Base-by-base conservation (phyloP, 441 rosid genomes). In the Euphorbia schlechtendalii region DNA sequence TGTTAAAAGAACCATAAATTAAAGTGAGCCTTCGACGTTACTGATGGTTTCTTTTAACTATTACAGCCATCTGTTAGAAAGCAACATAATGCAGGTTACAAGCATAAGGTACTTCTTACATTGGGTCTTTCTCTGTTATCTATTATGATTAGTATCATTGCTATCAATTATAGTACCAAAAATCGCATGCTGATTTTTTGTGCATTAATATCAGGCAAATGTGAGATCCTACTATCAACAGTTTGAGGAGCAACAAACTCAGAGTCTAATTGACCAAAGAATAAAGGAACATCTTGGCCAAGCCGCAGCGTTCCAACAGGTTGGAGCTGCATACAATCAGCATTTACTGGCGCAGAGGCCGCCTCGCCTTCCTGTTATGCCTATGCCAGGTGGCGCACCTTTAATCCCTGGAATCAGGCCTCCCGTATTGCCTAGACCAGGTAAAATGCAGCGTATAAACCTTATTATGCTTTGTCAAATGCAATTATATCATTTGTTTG, bases 81-180 rank as follows among this genome's bases (percentile, higher is more conserved):
- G 82, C 99, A 90, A 76, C 97, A 94, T 77, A 94, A 94, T 73
- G 99, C 99, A 0, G 97, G 99, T 49, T 90, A 90, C 82, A 93
- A 93, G 72, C 99, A 89, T 78, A 94, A 93, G 97, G 97, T 87
- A 78, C 25, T 49, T 52, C 60, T 56, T 5, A 64, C 58, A 54
- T 51, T 13, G 51, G 48, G 68, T 17, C 34, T 32, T 32, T 2
- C 34, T 32, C 6, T 32, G 34, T 32, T 32, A 32, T 32, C 34
- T 32, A 32, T 32, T 32, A 32, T 32, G 34, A 32, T 32, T 11
- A 5, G 7, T 65, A 34, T 56, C 4, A 15, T 11, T n/a, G 30
- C 10, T 57, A 32, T 54, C 3, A 36, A 36, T 11, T 32, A 34
- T 32, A n/a, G n/a, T n/a, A n/a, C n/a, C n/a, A n/a, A n/a, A n/a